A percentile compares a stretch with the other conserved stretches of the same genome.
Evolutionary conservation across 371 early-diverging fungal species (phyloP).

Genomic region (Mucor lusitanicus): DNA sequence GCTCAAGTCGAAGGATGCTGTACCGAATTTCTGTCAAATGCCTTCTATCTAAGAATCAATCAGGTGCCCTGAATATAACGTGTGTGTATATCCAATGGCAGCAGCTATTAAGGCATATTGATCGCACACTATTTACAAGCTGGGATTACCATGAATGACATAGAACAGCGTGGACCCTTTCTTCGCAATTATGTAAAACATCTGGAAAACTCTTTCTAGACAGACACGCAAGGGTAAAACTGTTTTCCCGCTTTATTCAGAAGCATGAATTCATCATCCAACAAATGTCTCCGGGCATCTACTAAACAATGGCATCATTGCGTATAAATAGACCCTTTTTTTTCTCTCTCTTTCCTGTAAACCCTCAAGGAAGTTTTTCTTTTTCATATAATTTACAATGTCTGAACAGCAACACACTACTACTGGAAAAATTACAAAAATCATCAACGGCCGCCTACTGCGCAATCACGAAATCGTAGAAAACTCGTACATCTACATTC

Average conservation of each 20-base stretch:
- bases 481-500: slow-evolving; percentile 70
- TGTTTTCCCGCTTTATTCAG: neutral
- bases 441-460: slow-evolving; percentile 74
- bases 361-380: neutral
- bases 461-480: slow-evolving; percentile 68
- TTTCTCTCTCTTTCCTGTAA: neutral
- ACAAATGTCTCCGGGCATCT: neutral
- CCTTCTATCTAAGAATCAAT: too few relatives aligned
- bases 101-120: too few relatives aligned
- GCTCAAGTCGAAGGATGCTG: too few relatives aligned
- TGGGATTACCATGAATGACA: too few relatives aligned
- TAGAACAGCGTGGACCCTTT: neutral
- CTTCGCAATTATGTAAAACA: neutral
- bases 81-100: too few relatives aligned
- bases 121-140: too few relatives aligned
- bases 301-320: neutral
- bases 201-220: neutral
- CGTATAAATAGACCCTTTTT: neutral
- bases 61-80: neutral
- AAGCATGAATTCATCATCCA: neutral
- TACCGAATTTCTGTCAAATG: neutral
- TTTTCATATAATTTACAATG: neutral
- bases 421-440: slow-evolving; percentile 65
- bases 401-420: neutral
- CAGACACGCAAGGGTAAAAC: neutral